These are phyloP conservation scores for Pseudogymnoascus sp. DNA, from an alignment of 2,329 filamentous ascomycete species.

Conservation along the genomic window DNA sequence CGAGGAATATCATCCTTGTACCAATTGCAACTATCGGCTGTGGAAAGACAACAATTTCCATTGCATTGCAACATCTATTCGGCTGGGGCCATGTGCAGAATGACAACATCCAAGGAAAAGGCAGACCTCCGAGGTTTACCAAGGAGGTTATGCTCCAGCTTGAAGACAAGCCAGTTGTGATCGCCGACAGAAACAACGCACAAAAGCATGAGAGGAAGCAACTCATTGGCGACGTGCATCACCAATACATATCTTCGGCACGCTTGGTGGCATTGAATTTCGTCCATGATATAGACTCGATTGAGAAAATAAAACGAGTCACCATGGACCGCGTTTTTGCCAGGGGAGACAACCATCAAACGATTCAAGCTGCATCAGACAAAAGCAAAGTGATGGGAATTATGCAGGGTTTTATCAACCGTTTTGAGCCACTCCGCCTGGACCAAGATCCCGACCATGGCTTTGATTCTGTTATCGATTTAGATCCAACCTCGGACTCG, in stretches of 20 bases:
- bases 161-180: constrained; percentile 59
- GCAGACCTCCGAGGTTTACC: constrained; percentile 71
- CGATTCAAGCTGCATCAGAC: constrained; percentile 77
- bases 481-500: constrained; percentile 71
- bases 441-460: constrained; percentile 63
- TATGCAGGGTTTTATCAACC: constrained; percentile 86
- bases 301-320: constrained; percentile 64
- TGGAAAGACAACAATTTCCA: constrained; percentile 87
- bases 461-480: constrained; percentile 78
- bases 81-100: constrained; percentile 93
- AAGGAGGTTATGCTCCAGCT: constrained; percentile 60
- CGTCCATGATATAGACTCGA: constrained; percentile 61
- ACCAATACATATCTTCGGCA: constrained; percentile 50
- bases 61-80: constrained; percentile 76
- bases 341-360: constrained; percentile 95
- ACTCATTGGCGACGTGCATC: constrained; percentile 69
- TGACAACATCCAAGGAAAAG: constrained; percentile 81
- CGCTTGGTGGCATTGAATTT: constrained; percentile 83
- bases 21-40: constrained; percentile 92
- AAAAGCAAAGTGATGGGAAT: constrained; percentile 71
- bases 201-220: constrained; percentile 81
- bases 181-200: constrained; percentile 93
- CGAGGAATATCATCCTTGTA: constrained; percentile 67
- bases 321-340: constrained; percentile 72
- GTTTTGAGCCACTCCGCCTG: constrained; percentile 72